Evolutionary conservation across 2,329 filamentous ascomycete species (phyloP).

Genomic region (Claviceps citrina): DNA sequence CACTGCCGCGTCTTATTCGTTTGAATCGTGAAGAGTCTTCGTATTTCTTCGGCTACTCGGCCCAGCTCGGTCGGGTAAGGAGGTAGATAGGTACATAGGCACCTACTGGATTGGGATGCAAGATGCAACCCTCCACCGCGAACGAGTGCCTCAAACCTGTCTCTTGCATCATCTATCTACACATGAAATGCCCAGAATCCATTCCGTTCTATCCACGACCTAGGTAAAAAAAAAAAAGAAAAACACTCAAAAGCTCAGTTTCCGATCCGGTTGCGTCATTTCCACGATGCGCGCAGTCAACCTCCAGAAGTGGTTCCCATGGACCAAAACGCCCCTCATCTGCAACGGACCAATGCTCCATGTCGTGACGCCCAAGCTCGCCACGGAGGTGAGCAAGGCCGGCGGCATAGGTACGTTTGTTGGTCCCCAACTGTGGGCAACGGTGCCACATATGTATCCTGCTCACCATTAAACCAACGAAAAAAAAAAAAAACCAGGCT

Average conservation of each 20-base stretch:
- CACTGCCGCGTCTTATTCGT: neutral
- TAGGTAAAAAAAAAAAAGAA: no score
- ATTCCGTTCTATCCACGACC: no score
- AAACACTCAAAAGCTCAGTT: neutral
- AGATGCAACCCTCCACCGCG: neutral
- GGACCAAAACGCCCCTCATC: slow-evolving; percentile 16
- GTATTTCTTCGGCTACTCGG: neutral
- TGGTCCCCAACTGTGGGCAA: no score
- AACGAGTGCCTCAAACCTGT: neutral
- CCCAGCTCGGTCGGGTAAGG: neutral
- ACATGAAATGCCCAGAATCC: no score
- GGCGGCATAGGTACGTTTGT: slow-evolving; percentile 22
- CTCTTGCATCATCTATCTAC: neutral
- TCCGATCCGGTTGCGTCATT: neutral
- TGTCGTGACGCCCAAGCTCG: slow-evolving; percentile 18
- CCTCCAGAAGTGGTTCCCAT: slow-evolving; percentile 17
- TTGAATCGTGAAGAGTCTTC: neutral
- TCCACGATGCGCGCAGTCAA: slow-evolving; percentile 13
- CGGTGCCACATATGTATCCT: no score
- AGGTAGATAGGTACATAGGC: no score
- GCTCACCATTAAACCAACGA: no score
- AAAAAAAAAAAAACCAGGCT: slow-evolving; percentile 11
- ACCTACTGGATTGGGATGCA: no score
- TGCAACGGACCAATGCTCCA: slow-evolving; percentile 24
- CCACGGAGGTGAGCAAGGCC: slow-evolving; percentile 23